Evolutionary conservation across 495 filamentous ascomycete species (phyloP), one percentile per base, ranked within the genome.

Genomic region (Penicillium canariense): DNA sequence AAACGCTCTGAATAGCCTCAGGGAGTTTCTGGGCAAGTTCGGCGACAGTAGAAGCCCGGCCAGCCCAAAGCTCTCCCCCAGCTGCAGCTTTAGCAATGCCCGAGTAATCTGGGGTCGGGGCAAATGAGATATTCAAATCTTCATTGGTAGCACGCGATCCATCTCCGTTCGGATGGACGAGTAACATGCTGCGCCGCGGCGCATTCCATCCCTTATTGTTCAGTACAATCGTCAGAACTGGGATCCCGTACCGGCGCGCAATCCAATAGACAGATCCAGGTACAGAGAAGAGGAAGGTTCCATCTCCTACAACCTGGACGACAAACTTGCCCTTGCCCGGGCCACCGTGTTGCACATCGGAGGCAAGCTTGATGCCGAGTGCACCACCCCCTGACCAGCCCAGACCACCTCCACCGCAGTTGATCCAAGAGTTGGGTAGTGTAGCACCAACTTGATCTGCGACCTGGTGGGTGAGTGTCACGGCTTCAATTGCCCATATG

Each of bases 201-300:
- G 91, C 91, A 62, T 96, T 90, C 90, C 90, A 96, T 52, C 93
- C 91, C 70, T 94, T 88, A 68, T 97, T 97, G 68, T 96, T 97
- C 50, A 97, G 69, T 3, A 97, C 88, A 53, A 97, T 91, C 0
- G 91, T 96, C 53, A 97, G 71, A 14, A 96, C 78, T 0, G 93
- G 92, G 47, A 96, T 93, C 18, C 84, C 82, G 67, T 97, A 97
- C 14, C 92, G 82, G 59, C 84, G 79, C 2, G 85, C 74, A 51
- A 97, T 93, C 93, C 93, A 97, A 72, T 96, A 96, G 17, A 97
- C 91, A 20, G 84, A 88, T 0, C 89, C 89, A 0, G 93, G 93
- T 0, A 97, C 87, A 20, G 83, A 84, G 68, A 97, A 97, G 4
- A 97, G 77, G 68, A 83, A 97, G 0, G 91, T 94, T 10, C 93